phyloP scores from a whole-genome alignment of 768 basidiomycete genomes.

The Lyophyllum atratum region DNA sequence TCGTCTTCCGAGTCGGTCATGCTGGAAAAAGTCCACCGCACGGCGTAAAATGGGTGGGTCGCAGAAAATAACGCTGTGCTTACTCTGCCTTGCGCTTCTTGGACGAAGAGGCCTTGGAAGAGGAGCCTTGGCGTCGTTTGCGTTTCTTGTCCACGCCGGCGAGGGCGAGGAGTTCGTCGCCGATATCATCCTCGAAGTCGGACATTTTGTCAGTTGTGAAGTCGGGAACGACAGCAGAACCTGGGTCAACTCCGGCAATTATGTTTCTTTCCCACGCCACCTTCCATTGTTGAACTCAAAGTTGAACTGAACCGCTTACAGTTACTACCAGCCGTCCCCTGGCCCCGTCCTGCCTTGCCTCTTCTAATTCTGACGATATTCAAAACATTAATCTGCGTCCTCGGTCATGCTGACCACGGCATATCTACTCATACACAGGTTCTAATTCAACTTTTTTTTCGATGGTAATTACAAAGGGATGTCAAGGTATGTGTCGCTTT shows the following conservation, averaged over 20 bases:
- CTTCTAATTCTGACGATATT: no score
- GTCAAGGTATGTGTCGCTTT: no score
- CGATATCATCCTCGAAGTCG: conserved; percentile 49
- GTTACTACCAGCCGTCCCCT: no score
- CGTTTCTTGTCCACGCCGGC: conserved; percentile 74
- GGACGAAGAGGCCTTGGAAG: conserved; percentile 41
- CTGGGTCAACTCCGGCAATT: neutral
- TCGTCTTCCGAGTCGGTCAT: conserved; percentile 53
- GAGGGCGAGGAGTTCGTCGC: conserved; percentile 81
- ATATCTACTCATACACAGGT: no score
- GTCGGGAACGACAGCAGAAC: neutral
- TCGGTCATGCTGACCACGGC: no score
- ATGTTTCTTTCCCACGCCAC: neutral
- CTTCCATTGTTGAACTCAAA: no score
- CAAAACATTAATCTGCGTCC: no score
- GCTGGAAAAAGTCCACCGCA: conserved; percentile 25
- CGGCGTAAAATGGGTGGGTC: conserved; percentile 14
- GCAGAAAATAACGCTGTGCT: conserved; percentile 30
- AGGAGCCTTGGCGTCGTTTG: conserved; percentile 51
- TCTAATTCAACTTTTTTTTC: no score
- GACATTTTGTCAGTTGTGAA: conserved; percentile 37
- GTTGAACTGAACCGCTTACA: no score
- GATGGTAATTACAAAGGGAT: no score
- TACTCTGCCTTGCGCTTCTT: conserved; percentile 79
- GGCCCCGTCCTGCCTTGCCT: no score